A percentile compares a stretch with the other conserved stretches of the same genome.
Evolutionary conservation across 176 grass and related monocot species (phyloP).

Genomic region (Olyra latifolia): DNA sequence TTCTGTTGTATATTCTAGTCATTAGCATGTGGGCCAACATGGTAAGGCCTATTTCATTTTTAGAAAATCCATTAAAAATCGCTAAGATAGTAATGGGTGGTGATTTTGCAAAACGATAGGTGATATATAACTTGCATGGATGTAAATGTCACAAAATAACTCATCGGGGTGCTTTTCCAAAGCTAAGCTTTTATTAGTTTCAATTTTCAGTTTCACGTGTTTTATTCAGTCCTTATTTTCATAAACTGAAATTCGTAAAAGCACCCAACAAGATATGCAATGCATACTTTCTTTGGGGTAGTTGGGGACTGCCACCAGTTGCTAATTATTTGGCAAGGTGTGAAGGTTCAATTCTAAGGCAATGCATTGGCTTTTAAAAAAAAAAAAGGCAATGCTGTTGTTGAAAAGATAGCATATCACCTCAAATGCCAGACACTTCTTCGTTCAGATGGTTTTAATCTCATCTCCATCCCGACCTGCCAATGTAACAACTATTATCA

Average conservation of each 20-base stretch:
- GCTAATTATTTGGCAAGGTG: not conserved
- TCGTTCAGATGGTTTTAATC: not conserved
- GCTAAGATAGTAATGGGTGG: not conserved
- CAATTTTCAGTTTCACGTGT: too few species aligned
- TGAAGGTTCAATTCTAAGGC: not conserved
- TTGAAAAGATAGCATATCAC: not conserved
- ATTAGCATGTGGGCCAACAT: not conserved
- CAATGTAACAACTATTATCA: not conserved
- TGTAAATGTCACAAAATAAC: not conserved
- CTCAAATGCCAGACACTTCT: not conserved
- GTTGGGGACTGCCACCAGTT: not conserved
- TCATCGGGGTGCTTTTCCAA: not conserved
- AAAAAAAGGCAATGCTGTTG: not conserved
- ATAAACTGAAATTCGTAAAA: not conserved
- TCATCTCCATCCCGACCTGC: not conserved
- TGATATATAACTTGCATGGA: not conserved
- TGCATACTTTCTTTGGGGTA: not conserved
- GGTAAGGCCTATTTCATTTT: not conserved
- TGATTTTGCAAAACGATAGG: not conserved
- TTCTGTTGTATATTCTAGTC: not conserved
- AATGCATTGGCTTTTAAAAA: not conserved
- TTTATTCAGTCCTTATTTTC: not conserved
- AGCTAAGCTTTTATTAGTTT: not conserved
- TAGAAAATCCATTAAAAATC: not conserved
- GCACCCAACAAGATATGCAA: not conserved